Percentiles rank a stretch among this genome's conserved stretches.
Conservation (phyloP, 2,329 filamentous ascomycete genomes). For the Aureobasidium sp. region DNA sequence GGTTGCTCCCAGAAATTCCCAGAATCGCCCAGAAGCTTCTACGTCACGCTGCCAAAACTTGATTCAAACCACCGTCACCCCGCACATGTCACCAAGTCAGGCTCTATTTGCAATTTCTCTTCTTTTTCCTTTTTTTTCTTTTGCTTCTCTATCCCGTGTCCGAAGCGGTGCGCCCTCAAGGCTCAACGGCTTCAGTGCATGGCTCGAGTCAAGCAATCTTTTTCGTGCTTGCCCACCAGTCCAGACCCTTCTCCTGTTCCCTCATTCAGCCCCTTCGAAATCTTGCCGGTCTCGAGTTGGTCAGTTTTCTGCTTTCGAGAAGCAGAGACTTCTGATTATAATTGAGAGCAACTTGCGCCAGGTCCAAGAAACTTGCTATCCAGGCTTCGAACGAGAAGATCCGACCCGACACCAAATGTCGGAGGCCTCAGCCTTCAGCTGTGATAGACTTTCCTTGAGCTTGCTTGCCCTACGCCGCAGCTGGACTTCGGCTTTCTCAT, state of each 20-base stretch:
- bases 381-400: too few species aligned
- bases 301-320: too few species aligned
- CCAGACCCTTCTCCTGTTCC: not conserved
- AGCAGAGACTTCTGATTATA: too few species aligned
- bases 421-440: too few species aligned
- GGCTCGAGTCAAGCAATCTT: not conserved
- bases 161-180: not conserved
- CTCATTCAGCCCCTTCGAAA: too few species aligned
- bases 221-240: not conserved
- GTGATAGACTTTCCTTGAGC: too few species aligned
- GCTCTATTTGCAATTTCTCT: not conserved
- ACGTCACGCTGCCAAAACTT: not conserved
- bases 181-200: not conserved
- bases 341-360: too few species aligned
- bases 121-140: not conserved
- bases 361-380: too few species aligned
- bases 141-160: not conserved
- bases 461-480: not conserved
- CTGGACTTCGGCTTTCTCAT: not conserved
- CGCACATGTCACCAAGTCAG: not conserved
- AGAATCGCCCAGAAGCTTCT: slow-evolving; percentile 1
- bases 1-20: not conserved
- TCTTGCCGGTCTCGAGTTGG: too few species aligned
- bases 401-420: too few species aligned
- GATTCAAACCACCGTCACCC: not conserved